phyloP scores from a whole-genome alignment of 768 basidiomycete species.

The Crepidotus variabilis region DNA sequence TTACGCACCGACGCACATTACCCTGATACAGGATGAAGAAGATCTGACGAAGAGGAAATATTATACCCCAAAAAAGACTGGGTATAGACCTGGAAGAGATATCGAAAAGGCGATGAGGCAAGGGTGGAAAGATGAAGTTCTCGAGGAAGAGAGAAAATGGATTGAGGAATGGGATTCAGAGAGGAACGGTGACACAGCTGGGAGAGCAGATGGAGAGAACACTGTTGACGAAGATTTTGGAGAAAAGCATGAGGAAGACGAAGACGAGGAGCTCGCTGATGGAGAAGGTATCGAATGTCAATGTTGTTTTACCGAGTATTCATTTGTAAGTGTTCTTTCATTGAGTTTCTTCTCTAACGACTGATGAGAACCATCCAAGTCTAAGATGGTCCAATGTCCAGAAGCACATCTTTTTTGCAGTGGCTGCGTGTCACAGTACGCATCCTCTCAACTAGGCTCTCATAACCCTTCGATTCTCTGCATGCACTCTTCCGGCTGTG shows the following conservation, averaged over 20 bases:
- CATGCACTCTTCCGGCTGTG: conserved; percentile 81
- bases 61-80: background rate
- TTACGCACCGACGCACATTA: background rate
- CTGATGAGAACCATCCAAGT: conserved; percentile 33
- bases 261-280: background rate
- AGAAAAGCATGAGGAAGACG: background rate
- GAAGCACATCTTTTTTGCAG: conserved; percentile 87
- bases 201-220: background rate
- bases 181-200: background rate
- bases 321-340: background rate
- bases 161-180: background rate
- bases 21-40: background rate
- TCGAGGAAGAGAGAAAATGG: background rate
- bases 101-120: background rate
- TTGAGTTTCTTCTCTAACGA: no score
- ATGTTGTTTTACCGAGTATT: background rate
- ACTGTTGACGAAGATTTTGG: background rate
- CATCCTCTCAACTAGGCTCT: conserved; percentile 59
- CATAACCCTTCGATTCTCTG: conserved; percentile 67
- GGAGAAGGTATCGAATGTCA: background rate
- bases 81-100: background rate
- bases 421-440: conserved; percentile 66
- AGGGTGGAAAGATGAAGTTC: background rate
- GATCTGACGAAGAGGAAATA: background rate
- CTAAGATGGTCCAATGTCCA: conserved; percentile 84